phyloP scores from a whole-genome alignment of 208 protist species.

The Balamuthia mandrillaris region DNA sequence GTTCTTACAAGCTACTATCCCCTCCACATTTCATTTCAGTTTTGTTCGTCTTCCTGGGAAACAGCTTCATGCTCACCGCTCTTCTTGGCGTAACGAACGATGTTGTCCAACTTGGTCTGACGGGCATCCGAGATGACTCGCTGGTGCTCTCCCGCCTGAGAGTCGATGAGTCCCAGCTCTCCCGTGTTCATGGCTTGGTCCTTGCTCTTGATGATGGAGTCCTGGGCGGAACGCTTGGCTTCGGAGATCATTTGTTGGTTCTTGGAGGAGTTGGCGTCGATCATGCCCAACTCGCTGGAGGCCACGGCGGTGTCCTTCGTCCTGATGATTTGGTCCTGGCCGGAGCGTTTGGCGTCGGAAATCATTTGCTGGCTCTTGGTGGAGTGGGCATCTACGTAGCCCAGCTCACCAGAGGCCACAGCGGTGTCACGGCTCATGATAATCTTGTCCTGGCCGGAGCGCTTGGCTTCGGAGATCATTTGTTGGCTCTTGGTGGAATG shows the following conservation, averaged over 20 bases:
- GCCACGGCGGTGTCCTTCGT: not conserved
- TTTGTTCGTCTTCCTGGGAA: no score
- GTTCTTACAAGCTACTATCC: no score
- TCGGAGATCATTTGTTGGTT: slow-evolving; percentile 27
- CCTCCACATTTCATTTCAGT: no score
- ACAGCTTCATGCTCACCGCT: not conserved
- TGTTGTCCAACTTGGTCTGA: slow-evolving; percentile 16
- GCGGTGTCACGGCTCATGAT: no score
- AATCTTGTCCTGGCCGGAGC: no score
- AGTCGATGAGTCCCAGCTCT: not conserved
- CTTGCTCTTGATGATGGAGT: slow-evolving; percentile 22
- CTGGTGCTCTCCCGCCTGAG: not conserved
- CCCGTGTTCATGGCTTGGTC: not conserved
- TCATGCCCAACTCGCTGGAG: slow-evolving; percentile 7
- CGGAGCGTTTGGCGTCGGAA: slow-evolving; percentile 20
- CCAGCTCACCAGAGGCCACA: slow-evolving; percentile 3
- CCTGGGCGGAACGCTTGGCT: not conserved
- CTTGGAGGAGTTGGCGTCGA: not conserved
- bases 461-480: no score
- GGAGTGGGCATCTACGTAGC: not conserved
- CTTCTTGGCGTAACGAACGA: not conserved
- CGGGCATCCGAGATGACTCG: slow-evolving; percentile 1
- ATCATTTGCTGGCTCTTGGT: not conserved
- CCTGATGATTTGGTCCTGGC: slow-evolving; percentile 4
- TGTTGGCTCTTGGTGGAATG: no score